A percentile compares a stretch with the other conserved stretches of the same genome.
phyloP scores from a whole-genome alignment of 2,329 filamentous ascomycete species.

The Fusarium proliferatum region DNA sequence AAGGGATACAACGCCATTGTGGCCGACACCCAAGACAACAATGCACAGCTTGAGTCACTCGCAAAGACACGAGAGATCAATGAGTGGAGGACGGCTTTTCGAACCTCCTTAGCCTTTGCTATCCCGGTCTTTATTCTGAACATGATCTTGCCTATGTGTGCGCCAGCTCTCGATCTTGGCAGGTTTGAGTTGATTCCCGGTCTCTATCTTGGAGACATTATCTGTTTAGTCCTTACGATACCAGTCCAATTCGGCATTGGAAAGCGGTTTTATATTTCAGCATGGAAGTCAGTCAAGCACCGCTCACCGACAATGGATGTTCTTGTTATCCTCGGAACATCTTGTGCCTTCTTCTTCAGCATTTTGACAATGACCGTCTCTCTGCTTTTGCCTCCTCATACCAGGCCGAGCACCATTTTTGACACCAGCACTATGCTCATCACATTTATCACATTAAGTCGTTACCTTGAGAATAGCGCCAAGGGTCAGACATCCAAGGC shows the following conservation, averaged over 20 bases:
- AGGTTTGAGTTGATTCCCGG: slow-evolving; percentile 74
- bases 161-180: slow-evolving; percentile 82
- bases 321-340: slow-evolving; percentile 91
- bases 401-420: slow-evolving; percentile 87
- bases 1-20: slow-evolving; percentile 89
- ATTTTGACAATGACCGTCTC: slow-evolving; percentile 87
- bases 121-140: slow-evolving; percentile 90
- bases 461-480: slow-evolving; percentile 92
- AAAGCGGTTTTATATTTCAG: slow-evolving; percentile 90
- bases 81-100: slow-evolving; percentile 88
- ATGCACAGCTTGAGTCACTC: slow-evolving; percentile 93
- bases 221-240: slow-evolving; percentile 86
- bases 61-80: slow-evolving; percentile 97
- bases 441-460: slow-evolving; percentile 91
- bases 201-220: slow-evolving; percentile 86
- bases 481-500: slow-evolving; percentile 98
- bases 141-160: slow-evolving; percentile 93
- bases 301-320: slow-evolving; percentile 97
- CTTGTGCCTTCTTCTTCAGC: slow-evolving; percentile 96
- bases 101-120: slow-evolving; percentile 81
- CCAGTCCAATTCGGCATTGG: slow-evolving; percentile 98
- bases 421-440: slow-evolving; percentile 99
- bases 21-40: slow-evolving; percentile 93
- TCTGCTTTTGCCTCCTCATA: slow-evolving; percentile 78
- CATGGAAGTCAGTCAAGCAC: slow-evolving; percentile 93